Evolutionary conservation across 2,329 filamentous ascomycete species (phyloP), one percentile per base, ranked within the genome.

Genomic region (Cadophora sp.): DNA sequence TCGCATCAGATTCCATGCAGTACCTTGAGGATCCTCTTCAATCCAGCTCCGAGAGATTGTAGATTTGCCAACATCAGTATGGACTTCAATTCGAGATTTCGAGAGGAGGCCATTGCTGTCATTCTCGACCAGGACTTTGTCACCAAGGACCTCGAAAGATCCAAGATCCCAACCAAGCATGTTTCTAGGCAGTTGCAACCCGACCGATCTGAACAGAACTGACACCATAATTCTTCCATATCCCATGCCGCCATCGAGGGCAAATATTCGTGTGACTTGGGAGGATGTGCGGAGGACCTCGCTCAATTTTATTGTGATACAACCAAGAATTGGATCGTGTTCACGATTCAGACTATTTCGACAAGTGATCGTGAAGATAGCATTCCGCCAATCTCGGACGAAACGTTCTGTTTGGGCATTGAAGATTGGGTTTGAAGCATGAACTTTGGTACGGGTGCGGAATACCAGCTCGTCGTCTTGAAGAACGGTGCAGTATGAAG

Each of bases 381-480:
- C 62, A 31, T 68, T 68, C 27, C 70, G 61, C 70, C 70, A 72
- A 48, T 72, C 70, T 27, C 70, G 64, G 6, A 72, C 70, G 31
- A 72, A 72, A 8, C 70, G 61, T 60, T 72, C 70, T 0, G 66
- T 67, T 48, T 72, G 70, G 19, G 70, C 70, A 43, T 72, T 72
- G 66, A 72, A 72, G 43, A 72, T 72, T 16, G 70, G 70, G 19
- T 56, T 64, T 9, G 70, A 72, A 1, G 68, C 67, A 46, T 72
- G 69, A 55, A 72, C 70, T 40, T 72, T 72, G 1, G 70, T 72
- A 34, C 70, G 64, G 7, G 70, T 72, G 40, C 68, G 69, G 66
- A 72, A 72, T 4, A 70, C 70, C 19, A 72, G 48, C 40, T 72
- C 70, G 43, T 72, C 70, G 26, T 68, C 69, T 62, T 72, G 70